These are phyloP conservation scores for Plenodomus lindquistii DNA, from an alignment of 2,329 filamentous ascomycete species.

Conservation along the genomic window DNA sequence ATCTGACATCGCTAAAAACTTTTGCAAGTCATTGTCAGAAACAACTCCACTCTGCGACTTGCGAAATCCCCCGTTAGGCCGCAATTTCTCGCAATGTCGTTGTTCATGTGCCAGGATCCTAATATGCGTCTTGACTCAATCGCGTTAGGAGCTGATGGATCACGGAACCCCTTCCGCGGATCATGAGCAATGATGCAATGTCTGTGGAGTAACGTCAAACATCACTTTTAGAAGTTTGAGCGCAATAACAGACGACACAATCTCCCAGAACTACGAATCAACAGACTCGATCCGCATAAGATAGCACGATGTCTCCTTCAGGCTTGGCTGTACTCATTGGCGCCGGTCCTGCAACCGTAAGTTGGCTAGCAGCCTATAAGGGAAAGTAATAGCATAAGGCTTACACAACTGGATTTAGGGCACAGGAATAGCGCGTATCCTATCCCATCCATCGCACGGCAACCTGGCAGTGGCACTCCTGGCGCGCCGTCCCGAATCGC, in stretches of 20 bases:
- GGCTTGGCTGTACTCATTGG: constrained; percentile 41
- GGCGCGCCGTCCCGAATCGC: constrained; percentile 53
- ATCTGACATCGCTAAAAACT: too few species aligned
- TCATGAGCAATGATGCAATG: constrained; percentile 1
- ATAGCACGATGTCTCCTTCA: constrained; percentile 27
- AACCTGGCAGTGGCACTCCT: constrained; percentile 61
- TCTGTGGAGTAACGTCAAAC: not conserved
- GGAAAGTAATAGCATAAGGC: too few species aligned
- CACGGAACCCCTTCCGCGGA: not conserved
- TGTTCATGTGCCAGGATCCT: too few species aligned
- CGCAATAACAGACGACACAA: not conserved
- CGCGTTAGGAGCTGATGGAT: not conserved
- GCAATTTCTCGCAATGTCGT: too few species aligned
- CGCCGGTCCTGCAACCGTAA: constrained; percentile 38
- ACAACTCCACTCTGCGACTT: too few species aligned
- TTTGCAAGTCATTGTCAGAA: too few species aligned
- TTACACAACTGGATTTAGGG: too few species aligned
- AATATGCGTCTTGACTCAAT: not conserved
- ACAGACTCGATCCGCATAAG: not conserved
- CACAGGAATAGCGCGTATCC: constrained; percentile 60
- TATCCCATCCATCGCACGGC: constrained; percentile 55
- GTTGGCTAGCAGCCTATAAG: too few species aligned
- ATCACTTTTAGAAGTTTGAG: not conserved
- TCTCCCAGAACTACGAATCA: not conserved
- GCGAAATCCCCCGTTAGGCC: too few species aligned